Evolutionary conservation across 805 yeast species (phyloP).

Genomic region (Cephaloascus fragrans): DNA sequence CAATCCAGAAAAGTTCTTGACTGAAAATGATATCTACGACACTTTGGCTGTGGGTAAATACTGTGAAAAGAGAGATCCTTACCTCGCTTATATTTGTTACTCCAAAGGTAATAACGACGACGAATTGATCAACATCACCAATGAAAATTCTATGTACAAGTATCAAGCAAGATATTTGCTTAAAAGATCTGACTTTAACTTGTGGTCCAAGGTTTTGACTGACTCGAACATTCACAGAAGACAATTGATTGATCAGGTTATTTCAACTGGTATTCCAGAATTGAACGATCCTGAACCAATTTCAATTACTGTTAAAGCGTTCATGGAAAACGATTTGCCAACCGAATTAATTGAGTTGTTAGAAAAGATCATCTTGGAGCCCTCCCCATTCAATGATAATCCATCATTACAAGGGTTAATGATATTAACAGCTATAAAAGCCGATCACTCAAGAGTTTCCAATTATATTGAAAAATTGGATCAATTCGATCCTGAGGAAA

Average conservation of each 20-base stretch:
- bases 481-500: constrained; percentile 86
- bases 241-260: constrained; percentile 86
- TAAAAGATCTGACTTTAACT: constrained; percentile 70
- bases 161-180: constrained; percentile 97
- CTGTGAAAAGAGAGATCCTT: constrained; percentile 99
- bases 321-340: constrained; percentile 92
- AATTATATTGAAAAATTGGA: constrained; percentile 84
- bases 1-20: constrained; percentile 92
- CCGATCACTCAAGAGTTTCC: constrained; percentile 78
- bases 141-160: constrained; percentile 96
- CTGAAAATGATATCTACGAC: constrained; percentile 83
- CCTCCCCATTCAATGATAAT: constrained; percentile 94
- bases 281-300: constrained; percentile 88
- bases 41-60: constrained; percentile 94
- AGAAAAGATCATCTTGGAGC: constrained; percentile 93
- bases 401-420: constrained; percentile 90
- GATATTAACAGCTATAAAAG: constrained; percentile 90
- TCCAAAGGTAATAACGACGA: constrained; percentile 90
- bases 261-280: constrained; percentile 94
- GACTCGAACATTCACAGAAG: constrained; percentile 81
- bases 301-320: constrained; percentile 87
- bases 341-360: constrained; percentile 87
- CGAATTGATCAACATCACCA: constrained; percentile 85
- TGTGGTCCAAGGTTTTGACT: constrained; percentile 75
- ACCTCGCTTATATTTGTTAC: constrained; percentile 93